phyloP scores from a whole-genome alignment of 345 rosid genomes.

The Viola odorata region DNA sequence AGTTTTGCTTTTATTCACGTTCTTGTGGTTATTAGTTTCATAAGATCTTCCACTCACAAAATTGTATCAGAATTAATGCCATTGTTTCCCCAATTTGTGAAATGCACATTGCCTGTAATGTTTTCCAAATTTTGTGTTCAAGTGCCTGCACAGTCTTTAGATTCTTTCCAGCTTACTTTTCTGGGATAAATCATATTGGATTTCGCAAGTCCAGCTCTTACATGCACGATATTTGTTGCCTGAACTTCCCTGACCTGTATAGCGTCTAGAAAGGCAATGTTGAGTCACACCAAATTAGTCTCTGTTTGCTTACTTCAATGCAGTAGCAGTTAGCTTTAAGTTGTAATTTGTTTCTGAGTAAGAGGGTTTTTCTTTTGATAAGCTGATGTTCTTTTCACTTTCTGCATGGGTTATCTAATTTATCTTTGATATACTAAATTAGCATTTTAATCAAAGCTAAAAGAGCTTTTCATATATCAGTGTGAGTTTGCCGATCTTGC shows the following conservation, averaged over 20 bases:
- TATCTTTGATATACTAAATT: not conserved
- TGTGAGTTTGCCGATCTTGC: not conserved
- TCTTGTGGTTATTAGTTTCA: too few species aligned
- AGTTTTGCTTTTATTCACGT: too few species aligned
- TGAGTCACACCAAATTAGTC: too few species aligned
- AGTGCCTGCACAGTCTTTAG: not conserved
- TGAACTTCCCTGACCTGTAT: not conserved
- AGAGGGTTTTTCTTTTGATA: too few species aligned
- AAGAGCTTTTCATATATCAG: not conserved
- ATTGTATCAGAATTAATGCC: not conserved
- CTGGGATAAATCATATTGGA: not conserved
- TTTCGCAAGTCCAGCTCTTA: not conserved
- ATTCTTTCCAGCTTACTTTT: not conserved
- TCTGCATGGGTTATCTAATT: not conserved
- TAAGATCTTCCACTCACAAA: too few species aligned
- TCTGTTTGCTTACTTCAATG: too few species aligned
- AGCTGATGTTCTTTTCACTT: not conserved
- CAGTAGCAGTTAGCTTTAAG: not conserved
- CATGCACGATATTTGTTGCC: not conserved
- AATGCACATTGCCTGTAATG: not conserved
- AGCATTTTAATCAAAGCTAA: not conserved
- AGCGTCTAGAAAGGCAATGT: not conserved
- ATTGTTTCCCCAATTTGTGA: not conserved
- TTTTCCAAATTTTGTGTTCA: not conserved
- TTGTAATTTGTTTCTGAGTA: not conserved